phyloP scores from a whole-genome alignment of 2,329 filamentous ascomycete species.

The Uncinocarpus reesii region DNA sequence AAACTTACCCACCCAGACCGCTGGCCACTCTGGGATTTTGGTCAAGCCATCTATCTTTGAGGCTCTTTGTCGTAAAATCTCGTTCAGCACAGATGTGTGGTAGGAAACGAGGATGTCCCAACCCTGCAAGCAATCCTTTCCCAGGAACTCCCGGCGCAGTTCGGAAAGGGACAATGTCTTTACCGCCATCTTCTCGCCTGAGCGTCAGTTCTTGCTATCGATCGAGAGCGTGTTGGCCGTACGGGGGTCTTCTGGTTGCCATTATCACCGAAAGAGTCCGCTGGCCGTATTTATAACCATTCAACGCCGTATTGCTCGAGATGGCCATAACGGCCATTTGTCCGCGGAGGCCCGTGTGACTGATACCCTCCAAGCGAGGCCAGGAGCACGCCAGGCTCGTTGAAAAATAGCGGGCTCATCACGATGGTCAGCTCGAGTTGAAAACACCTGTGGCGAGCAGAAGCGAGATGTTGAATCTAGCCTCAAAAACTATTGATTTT shows the following conservation, averaged over 20 bases:
- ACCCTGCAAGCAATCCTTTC: neutral
- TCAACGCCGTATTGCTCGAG: neutral
- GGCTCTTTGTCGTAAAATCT: neutral
- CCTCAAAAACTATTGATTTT: neutral
- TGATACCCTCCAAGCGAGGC: too few relatives aligned
- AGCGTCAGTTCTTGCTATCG: neutral
- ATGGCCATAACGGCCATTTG: too few relatives aligned
- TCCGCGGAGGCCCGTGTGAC: too few relatives aligned
- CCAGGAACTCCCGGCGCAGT: neutral
- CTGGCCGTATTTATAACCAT: neutral
- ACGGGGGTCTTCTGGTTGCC: neutral
- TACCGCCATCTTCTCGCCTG: neutral
- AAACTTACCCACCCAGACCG: neutral
- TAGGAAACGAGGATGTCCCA: neutral
- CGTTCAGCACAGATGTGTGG: neutral
- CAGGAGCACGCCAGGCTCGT: too few relatives aligned
- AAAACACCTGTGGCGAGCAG: neutral
- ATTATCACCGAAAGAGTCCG: neutral
- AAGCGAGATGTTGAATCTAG: neutral
- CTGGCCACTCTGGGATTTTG: neutral
- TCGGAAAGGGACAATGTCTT: neutral
- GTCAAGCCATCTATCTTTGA: neutral
- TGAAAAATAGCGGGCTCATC: too few relatives aligned
- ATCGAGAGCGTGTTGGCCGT: neutral
- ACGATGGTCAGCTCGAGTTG: too few relatives aligned